phyloP scores from a whole-genome alignment of 2,329 filamentous ascomycete genomes.

The Mycocentrospora acerina region DNA sequence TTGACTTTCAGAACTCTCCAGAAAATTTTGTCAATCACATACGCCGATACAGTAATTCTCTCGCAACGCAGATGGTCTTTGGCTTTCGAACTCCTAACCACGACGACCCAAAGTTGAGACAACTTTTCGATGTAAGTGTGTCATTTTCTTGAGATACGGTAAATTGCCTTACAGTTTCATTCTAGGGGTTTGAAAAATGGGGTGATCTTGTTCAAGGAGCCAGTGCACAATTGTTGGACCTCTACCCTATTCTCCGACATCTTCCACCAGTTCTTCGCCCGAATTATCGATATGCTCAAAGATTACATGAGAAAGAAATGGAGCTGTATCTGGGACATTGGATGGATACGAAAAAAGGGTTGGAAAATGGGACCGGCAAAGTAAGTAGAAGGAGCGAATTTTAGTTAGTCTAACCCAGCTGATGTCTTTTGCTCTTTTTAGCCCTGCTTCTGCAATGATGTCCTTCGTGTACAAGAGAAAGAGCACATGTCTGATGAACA shows the following conservation, averaged over 20 bases:
- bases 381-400: neutral
- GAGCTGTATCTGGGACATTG: slow-evolving; percentile 26
- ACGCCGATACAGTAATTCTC: slow-evolving; percentile 51
- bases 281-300: slow-evolving; percentile 41
- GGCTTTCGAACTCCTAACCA: slow-evolving; percentile 39
- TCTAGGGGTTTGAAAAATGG: slow-evolving; percentile 46
- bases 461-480: slow-evolving; percentile 21
- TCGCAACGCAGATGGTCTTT: slow-evolving; percentile 55
- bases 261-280: slow-evolving; percentile 41
- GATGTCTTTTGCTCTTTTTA: too few relatives aligned
- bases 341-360: slow-evolving; percentile 19
- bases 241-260: slow-evolving; percentile 48
- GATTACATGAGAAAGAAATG: slow-evolving; percentile 49
- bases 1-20: slow-evolving; percentile 50
- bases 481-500: slow-evolving; percentile 23
- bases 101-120: slow-evolving; percentile 16
- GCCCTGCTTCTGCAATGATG: slow-evolving; percentile 27
- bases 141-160: neutral
- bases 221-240: slow-evolving; percentile 49
- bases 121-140: slow-evolving; percentile 13
- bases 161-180: slow-evolving; percentile 38
- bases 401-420: too few relatives aligned
- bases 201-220: slow-evolving; percentile 46
- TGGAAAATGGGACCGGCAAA: slow-evolving; percentile 7
- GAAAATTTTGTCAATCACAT: slow-evolving; percentile 48